Evolutionary conservation across 805 yeast genomes (phyloP).

Genomic region (Starmerella sp.): DNA sequence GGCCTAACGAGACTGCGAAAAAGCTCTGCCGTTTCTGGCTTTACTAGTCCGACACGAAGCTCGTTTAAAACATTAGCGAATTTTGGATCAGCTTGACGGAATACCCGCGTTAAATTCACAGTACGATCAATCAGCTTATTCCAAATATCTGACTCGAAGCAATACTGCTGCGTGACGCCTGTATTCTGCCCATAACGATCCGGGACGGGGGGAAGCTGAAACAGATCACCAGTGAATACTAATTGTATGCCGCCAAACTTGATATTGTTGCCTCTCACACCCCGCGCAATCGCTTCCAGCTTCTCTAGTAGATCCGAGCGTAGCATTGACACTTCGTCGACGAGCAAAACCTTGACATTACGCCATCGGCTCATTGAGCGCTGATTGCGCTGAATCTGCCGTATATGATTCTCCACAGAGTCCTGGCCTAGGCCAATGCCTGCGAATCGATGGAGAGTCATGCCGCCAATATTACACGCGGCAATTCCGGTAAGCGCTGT

Average conservation of each 20-base stretch:
- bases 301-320: conserved; percentile 70
- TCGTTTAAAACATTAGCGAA: conserved; percentile 72
- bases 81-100: conserved; percentile 69
- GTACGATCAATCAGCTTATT: conserved; percentile 48
- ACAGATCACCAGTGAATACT: conserved; percentile 88
- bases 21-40: conserved; percentile 36
- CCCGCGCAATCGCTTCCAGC: conserved; percentile 56
- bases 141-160: conserved; percentile 75
- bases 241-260: conserved; percentile 96
- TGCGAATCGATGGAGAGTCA: conserved; percentile 72
- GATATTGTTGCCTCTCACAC: conserved; percentile 34
- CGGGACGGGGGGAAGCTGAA: conserved; percentile 85
- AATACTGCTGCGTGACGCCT: conserved; percentile 35
- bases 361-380: conserved; percentile 49
- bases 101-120: conserved; percentile 63
- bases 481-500: conserved; percentile 97
- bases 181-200: conserved; percentile 17
- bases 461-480: conserved; percentile 87
- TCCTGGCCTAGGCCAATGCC: conserved; percentile 74
- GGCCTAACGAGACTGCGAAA: conserved; percentile 52
- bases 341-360: conserved; percentile 54
- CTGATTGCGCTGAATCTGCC: conserved; percentile 39
- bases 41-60: conserved; percentile 61
- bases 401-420: conserved; percentile 35
- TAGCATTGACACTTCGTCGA: conserved; percentile 93